Base-by-base conservation (phyloP, 306 rosid genomes). In the Carpinus fangiana region DNA sequence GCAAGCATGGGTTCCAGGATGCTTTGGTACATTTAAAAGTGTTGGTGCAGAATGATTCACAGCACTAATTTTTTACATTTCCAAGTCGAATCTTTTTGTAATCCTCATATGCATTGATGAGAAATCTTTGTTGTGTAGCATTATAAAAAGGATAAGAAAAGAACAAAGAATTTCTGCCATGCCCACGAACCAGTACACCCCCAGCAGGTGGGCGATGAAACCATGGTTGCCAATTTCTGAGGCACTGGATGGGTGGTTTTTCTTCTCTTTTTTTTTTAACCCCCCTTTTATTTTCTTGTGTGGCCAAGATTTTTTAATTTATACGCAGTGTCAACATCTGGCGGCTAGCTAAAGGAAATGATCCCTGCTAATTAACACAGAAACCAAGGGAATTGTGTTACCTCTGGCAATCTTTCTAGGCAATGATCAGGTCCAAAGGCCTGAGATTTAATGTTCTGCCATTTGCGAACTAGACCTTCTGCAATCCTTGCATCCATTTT, bases 401-500 rank as follows among this genome's bases (percentile, higher is more conserved):
- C 99, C 96, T 90, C 94, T 10, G 86, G 84, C 86, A 93, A 81
- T 79, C 87, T 91, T 73, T 51, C 92, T 26, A 91, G 73, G 59
- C 71, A 68, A 86, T 93, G 99, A 56, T 83, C 92, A 52, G 97
- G 90, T 84, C 99, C 97, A 79, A 95, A 95, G 60, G 97, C 99
- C 78, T 81, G 86, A 67, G 97, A 92, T 85, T 93, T 95, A 23
- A 93, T 85, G 76, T 78, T 80, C 80, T 95, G 99, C 99, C 99
- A 93, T 81, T 90, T 87, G 69, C 90, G 93, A 79, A 95, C 99
- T 23, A 95, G 77, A 85, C 80, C 86, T 88, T 93, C 99, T 20
- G 99, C 99, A 86, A 87, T 80, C 85, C 92, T 92, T 70, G 96
- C 97, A 85, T 91, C 92, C 96, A 93, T 91, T 83, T 88, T 91